These are phyloP conservation scores for Naegleria fowleri DNA, from an alignment of 208 protist genomes.

Conservation along the genomic window DNA sequence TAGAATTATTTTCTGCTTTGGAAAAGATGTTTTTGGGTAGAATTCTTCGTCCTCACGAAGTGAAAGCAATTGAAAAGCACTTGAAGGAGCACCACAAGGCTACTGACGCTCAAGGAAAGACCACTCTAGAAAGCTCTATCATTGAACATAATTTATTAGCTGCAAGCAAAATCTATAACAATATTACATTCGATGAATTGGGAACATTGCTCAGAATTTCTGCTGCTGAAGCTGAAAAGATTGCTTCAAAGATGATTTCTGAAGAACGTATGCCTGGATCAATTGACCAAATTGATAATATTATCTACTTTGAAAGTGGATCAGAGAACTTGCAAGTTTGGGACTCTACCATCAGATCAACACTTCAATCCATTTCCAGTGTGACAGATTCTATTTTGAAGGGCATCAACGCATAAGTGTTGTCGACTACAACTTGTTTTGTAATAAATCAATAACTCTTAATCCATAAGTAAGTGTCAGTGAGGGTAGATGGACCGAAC, in stretches of 20 bases:
- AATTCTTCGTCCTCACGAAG: constrained; percentile 47
- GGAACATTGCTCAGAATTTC: constrained; percentile 67
- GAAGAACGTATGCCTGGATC: constrained; percentile 65
- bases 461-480: too few species aligned
- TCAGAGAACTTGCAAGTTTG: neutral
- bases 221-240: constrained; percentile 58
- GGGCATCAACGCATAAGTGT: neutral
- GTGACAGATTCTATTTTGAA: constrained; percentile 1
- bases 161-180: constrained; percentile 76
- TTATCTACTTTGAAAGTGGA: constrained; percentile 62
- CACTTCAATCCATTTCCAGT: neutral
- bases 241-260: constrained; percentile 75
- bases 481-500: too few species aligned
- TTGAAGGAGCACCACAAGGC: constrained; percentile 51
- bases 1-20: constrained; percentile 39
- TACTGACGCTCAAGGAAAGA: constrained; percentile 32
- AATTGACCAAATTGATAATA: constrained; percentile 65
- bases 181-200: constrained; percentile 79
- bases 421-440: too few species aligned
- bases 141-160: constrained; percentile 86
- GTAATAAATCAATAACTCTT: too few species aligned
- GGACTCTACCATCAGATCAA: neutral
- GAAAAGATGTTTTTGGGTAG: constrained; percentile 39
- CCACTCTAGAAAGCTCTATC: constrained; percentile 43
- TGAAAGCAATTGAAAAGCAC: constrained; percentile 43